Evolutionary conservation across 805 yeast species (phyloP), one percentile per base, ranked within the genome.

Genomic region (Hanseniaspora valbyensis): DNA sequence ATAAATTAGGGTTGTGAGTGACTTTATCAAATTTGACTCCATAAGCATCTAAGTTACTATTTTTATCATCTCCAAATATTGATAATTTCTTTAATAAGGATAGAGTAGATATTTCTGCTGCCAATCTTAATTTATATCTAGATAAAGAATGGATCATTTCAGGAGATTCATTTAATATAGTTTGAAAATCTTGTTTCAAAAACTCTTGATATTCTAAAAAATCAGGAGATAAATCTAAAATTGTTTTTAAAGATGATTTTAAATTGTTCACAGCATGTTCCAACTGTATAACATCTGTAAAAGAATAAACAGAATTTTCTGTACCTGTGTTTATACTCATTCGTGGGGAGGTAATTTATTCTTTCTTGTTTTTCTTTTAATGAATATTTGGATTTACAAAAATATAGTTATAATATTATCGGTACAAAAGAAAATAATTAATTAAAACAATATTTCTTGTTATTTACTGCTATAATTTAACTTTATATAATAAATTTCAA

Each of bases 141-240:
- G 74, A 61, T 41, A 82, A 59, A 4, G 80, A 73, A 7, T 76
- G 68, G 14, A 73, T 57, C 7, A 78, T 65, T 36, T 75, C 74
- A 2, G 69, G 65, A 38, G 66, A 58, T 10, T 60, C 53, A 8
- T 57, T 54, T 19, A 70, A 63, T 9, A 45, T 44, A 8, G 30
- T 38, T 18, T 45, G 43, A 24, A 44, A 37, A 24, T 59, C 54
- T n/a, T 66, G 57, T 12, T 62, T 56, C 2, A 72, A 37, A 59
- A 64, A 54, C 37, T 57, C 52, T 58, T 67, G 53, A 70, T 73
- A 64, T 6, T 72, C 66, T 13, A 69, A 64, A 12, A 68, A 56
- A 46, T 74, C 73, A 3, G 87, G 87, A 1, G 86, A 73, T n/a
- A 74, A 73, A 4, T 71, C 67, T 2, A 81, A 52, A 18, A 83